Evolutionary conservation across 176 grass and related monocot species (phyloP).

Genomic region (Rhynchospora tenuis): DNA sequence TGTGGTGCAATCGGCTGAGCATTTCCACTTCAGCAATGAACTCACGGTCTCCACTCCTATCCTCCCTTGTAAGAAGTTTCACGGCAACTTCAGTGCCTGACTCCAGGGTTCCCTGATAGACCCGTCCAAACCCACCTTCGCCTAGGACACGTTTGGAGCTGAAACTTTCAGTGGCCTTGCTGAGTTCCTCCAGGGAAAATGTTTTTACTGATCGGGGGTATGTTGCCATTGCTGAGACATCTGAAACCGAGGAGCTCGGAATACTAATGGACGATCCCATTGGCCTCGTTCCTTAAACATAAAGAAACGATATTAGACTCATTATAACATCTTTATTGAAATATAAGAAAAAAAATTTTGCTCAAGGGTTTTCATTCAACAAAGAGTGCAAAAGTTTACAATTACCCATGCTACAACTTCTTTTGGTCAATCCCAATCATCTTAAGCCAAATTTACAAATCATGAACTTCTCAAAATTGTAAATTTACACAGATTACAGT

Average conservation of each 20-base stretch:
- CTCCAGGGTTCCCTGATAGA: slow-evolving; percentile 68
- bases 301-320: slow-evolving; percentile 1
- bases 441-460: background rate
- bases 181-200: slow-evolving; percentile 68
- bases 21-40: slow-evolving; percentile 95
- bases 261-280: slow-evolving; percentile 59
- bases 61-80: slow-evolving; percentile 86
- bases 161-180: slow-evolving; percentile 81
- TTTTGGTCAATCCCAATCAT: background rate
- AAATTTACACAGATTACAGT: background rate
- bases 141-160: slow-evolving; percentile 66
- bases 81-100: slow-evolving; percentile 79
- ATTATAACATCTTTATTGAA: background rate
- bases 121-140: slow-evolving; percentile 86
- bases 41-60: slow-evolving; percentile 66
- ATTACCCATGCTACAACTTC: too few species aligned
- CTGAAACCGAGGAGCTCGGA: slow-evolving; percentile 60
- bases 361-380: background rate
- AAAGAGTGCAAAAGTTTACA: background rate
- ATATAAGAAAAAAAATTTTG: background rate
- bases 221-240: slow-evolving; percentile 55
- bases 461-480: background rate
- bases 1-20: slow-evolving; percentile 86
- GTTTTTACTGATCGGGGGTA: slow-evolving; percentile 62
- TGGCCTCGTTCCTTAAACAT: slow-evolving; percentile 50